Conservation (phyloP, 768 basidiomycete genomes). For the Tylopilus intermedius region DNA sequence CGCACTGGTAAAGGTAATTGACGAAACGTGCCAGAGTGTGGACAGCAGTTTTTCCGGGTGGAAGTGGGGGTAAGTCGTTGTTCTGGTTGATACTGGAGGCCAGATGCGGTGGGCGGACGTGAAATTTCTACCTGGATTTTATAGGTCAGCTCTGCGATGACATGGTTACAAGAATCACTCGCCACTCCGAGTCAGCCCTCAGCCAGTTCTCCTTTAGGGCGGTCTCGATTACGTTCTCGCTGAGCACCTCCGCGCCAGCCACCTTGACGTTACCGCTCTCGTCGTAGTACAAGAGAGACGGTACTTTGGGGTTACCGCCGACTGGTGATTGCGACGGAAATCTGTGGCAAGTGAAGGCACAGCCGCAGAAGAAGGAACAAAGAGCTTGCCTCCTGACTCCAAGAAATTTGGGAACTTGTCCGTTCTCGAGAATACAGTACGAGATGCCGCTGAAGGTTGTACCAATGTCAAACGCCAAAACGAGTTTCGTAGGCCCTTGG, state of each 20-base stretch:
- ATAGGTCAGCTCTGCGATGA: background rate
- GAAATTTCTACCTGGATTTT: background rate
- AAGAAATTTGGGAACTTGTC: slow-evolving; percentile 8
- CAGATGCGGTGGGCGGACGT: background rate
- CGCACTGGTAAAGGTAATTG: background rate
- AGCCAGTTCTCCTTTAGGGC: background rate
- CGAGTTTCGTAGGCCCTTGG: slow-evolving; percentile 25
- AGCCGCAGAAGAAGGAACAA: background rate
- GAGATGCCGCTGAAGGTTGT: slow-evolving; percentile 44
- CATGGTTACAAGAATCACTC: background rate
- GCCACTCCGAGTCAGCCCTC: background rate
- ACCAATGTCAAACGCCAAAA: slow-evolving; percentile 44
- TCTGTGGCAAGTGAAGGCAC: slow-evolving; percentile 21
- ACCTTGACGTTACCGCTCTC: background rate
- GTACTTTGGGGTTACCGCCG: background rate
- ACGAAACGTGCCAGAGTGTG: background rate
- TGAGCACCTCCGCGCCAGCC: background rate
- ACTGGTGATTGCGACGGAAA: slow-evolving; percentile 26
- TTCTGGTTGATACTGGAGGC: background rate
- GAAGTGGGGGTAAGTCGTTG: background rate
- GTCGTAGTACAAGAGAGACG: slow-evolving; percentile 1
- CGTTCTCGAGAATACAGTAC: slow-evolving; percentile 24
- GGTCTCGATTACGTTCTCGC: background rate
- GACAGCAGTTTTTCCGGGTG: background rate
- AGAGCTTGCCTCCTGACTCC: slow-evolving; percentile 9